A percentile compares a stretch with the other conserved stretches of the same genome.
phyloP scores from a whole-genome alignment of 352 stramenopile genomes.

The Aphanomyces astaci region DNA sequence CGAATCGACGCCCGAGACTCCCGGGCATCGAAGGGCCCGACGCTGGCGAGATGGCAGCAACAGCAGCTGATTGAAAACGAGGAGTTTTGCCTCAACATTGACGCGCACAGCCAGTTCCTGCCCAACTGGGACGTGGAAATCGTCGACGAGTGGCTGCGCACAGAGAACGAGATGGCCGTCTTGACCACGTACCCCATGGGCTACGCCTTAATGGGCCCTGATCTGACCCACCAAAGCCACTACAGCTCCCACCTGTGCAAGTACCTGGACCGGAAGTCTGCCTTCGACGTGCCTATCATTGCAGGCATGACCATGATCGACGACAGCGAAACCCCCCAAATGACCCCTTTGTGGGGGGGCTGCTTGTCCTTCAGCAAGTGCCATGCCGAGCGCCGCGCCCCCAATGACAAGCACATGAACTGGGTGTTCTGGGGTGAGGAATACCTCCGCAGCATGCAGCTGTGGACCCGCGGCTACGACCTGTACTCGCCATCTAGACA shows the following conservation, averaged over 20 bases:
- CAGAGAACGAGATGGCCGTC: conserved; percentile 20
- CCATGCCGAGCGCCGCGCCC: conserved; percentile 76
- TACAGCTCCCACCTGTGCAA: conserved; percentile 15
- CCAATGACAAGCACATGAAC: conserved; percentile 68
- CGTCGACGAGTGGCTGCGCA: conserved; percentile 12
- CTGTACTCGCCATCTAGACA: conserved; percentile 56
- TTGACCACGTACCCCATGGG: conserved; percentile 8
- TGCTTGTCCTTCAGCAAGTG: conserved; percentile 74
- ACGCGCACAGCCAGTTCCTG: conserved; percentile 13
- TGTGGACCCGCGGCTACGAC: conserved; percentile 84
- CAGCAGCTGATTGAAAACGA: conserved; percentile 21
- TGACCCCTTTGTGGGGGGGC: conserved; percentile 77
- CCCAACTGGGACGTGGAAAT: conserved; percentile 11
- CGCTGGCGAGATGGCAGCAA: conserved; percentile 15
- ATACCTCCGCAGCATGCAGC: conserved; percentile 40
- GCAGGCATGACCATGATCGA: conserved; percentile 3
- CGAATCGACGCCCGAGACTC: not conserved
- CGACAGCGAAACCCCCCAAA: conserved; percentile 2
- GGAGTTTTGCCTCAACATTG: conserved; percentile 18
- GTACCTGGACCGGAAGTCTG: not conserved
- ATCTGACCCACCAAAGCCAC: not conserved
- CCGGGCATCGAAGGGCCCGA: conserved; percentile 6
- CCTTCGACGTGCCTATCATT: conserved; percentile 3
- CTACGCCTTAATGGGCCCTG: not conserved
- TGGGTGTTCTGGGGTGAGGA: conserved; percentile 85